phyloP scores from a whole-genome alignment of 805 yeast genomes.

The Pichia paraexigua region DNA sequence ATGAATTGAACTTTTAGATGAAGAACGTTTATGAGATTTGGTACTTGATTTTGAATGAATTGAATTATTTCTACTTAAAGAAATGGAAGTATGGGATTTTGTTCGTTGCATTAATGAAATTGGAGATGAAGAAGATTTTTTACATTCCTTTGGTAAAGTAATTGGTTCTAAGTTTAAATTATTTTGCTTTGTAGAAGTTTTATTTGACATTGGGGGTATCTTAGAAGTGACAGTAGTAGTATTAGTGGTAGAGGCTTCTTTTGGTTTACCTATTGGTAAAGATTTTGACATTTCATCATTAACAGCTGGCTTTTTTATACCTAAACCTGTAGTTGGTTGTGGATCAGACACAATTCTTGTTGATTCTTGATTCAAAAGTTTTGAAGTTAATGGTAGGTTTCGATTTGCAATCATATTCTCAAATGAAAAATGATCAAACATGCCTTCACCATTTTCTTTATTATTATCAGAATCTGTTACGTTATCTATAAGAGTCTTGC shows the following conservation, averaged over 20 bases:
- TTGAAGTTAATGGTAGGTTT: neutral
- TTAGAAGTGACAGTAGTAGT: neutral
- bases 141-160: neutral
- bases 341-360: constrained; percentile 6
- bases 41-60: constrained; percentile 18
- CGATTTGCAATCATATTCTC: constrained; percentile 6
- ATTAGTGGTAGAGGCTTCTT: neutral
- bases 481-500: neutral
- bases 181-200: neutral
- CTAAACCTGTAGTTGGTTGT: neutral
- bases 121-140: neutral
- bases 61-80: constrained; percentile 2
- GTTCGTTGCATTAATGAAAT: neutral
- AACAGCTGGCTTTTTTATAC: neutral
- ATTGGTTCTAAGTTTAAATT: neutral
- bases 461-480: neutral
- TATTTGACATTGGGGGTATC: constrained; percentile 6
- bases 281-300: constrained; percentile 1
- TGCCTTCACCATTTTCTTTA: constrained; percentile 5
- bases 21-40: constrained; percentile 33
- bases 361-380: neutral
- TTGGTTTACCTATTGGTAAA: constrained; percentile 5
- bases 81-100: neutral
- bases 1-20: constrained; percentile 23
- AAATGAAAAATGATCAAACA: constrained; percentile 12